Base-by-base conservation (phyloP, 2,329 filamentous ascomycete genomes). In the Shiraia bambusicola region DNA sequence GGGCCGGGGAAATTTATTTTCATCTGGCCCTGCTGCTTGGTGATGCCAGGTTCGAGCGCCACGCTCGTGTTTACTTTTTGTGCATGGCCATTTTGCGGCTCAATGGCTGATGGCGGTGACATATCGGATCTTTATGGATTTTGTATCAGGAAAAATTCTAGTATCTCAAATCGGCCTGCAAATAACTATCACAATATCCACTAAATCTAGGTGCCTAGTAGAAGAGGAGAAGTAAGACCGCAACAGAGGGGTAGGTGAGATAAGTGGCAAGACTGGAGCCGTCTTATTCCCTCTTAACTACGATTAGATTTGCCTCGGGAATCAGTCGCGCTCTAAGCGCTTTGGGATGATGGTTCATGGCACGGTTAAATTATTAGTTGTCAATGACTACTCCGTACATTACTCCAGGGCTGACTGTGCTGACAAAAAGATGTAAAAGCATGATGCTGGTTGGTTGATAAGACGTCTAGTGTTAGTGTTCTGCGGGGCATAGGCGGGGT, bases 61-160 rank as follows among this genome's bases (percentile, higher is more conserved):
- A 60, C 59, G 22, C 49, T 43, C 15, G 56, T 61, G n/a, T 60
- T 58, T 6, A 55, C 50, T 45, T 60, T 66, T 7, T 40, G 42
- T 10, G 54, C 52, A 27, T 52, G 50, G 33, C 51, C 54, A 45
- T 53, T 55, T 19, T 55, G 50, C 4, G 61, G 50, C 34, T 61
- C 54, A 14, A 52, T 62, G 29, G 65, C 65, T 10, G 64, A 65
- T 15, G 65, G 65, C 17, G 65, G 65, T 61, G 42, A 40, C 50
- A 55, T 55, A 12, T 17, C 31, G 34, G 5, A n/a, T 14, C 28
- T 29, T 28, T 36, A 25, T 11, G 11, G n/a, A n/a, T n/a, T n/a
- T n/a, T n/a, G n/a, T n/a, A n/a, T n/a, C n/a, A n/a, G n/a, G n/a
- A n/a, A n/a, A n/a, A n/a, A n/a, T n/a, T n/a, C n/a, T n/a, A n/a